Evolutionary conservation across 2,329 filamentous ascomycete species (phyloP), one percentile per base, ranked within the genome.

Genomic region (Fusarium ambrosium): DNA sequence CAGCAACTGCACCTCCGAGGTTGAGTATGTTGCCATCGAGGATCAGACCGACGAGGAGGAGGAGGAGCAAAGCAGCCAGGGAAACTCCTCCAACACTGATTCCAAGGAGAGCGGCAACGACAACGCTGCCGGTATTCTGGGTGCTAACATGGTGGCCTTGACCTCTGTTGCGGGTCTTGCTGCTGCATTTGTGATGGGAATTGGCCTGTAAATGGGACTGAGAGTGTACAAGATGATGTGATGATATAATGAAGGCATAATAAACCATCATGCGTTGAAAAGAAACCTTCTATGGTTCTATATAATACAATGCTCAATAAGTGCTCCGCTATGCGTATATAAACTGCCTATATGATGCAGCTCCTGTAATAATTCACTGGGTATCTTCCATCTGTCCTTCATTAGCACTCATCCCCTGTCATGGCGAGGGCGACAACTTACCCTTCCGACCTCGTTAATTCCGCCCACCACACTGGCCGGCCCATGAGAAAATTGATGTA

Each of bases 11-110:
- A 78, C 53, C 24, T 77, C 80, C 0, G 78, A 79, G 4, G 89
- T 87, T 37, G 84, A 94, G 53, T 85, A 84, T 24, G 77, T 81
- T 48, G 64, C 66, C 13, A 74, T 87, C 71, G 78, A 78, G 73
- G 78, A 81, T 66, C 79, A 82, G 69, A 72, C 62, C 13, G 72
- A 66, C 13, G 67, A 77, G 6, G 73, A 72, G 51, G 73, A 72
- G 51, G 70, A 70, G 11, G 70, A 73, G 37, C 18, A 60, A 11
- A 63, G 43, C 39, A 69, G 56, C 48, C 60, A 66, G 48, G 72
- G 67, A 22, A 74, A 71, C 65, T 72, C 74, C 16, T 73, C 76
- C 18, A 62, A 70, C 66, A 70, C 75, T 45, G 62, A 64, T 13
- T 73, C 73, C 13, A 51, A 65, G 24, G 64, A 65, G 20, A 48